Evolutionary conservation across 2,329 filamentous ascomycete genomes (phyloP), one percentile per base, ranked within the genome.

Genomic region (Lecanicillium sp.): DNA sequence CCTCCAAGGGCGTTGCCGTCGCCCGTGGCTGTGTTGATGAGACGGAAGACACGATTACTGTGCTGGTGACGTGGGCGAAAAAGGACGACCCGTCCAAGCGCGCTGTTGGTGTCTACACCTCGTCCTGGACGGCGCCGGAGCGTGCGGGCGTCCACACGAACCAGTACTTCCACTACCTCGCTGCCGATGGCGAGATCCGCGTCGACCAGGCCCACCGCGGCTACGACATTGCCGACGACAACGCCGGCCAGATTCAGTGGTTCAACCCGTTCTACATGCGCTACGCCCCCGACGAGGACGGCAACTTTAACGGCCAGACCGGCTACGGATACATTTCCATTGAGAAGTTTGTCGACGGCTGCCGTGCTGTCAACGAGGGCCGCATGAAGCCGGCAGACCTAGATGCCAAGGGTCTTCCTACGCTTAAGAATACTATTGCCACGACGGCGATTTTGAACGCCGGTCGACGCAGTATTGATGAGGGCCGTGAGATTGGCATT

Each of bases 91-190:
- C 77, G 0, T 67, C 64, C 44, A 88, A 85, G 66, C 70, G 78
- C 40, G 90, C 85, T 10, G 92, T 88, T 2, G 89, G 80, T 40
- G 87, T 96, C 7, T 96, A 94, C 65, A 96, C 90, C 11, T 86
- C 89, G 10, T 90, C 84, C 29, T 96, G 89, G 89, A 95, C 89
- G 2, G 90, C 90, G 6, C 89, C 90, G 11, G 85, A 94, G 59
- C 85, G 82, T 54, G 89, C 89, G 0, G 89, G 90, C 36, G 88
- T 96, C n/a, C 90, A 96, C 65, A 90, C 84, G 2, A 94, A 94
- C 61, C 89, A 96, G 66, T 92, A 95, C 66, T 96, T 96, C 70
- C 89, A 96, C 65, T 95, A 92, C 66, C 82, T 96, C 66, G 89
- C 78, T 3, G 75, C 77, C 44, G 77, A 81, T 41, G 89, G 89